Base-by-base conservation (phyloP, 768 basidiomycete species). In the Sistotremastrum suecicum region DNA sequence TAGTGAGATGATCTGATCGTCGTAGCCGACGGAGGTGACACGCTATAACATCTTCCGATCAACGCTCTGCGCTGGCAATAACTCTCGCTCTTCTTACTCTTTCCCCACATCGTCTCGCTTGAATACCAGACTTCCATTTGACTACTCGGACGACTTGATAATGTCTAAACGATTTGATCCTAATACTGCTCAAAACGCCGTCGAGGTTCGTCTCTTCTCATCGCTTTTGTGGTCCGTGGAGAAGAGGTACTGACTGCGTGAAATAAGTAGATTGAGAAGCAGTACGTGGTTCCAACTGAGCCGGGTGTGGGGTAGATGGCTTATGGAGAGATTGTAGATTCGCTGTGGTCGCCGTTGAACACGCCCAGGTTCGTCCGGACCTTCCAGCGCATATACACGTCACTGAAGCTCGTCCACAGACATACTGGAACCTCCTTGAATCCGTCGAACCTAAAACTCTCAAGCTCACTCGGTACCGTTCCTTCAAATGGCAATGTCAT, bases 331-430 rank as follows among this genome's bases (percentile, higher is more conserved):
- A 42, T 34, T 39, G 29, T 43, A 84, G 82, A 57, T 90, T 91
- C 59, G 88, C 88, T 29, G 94, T 99, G 46, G 88, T 83, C 61
- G 88, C 90, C 8, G 91, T 98, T 43, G 92, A 99, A 60, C 90
- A 98, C 53, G 88, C 92, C 39, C 88, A 94, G 71, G 90, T 87
- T 43, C 50, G 75, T 60, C n/a, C 42, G 44, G 7, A 11, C 9
- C 31, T 34, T 7, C 8, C 5, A 34, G 11, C 35, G 7, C 42
- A 39, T 38, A 6, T 40, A 32, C 32, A 34, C 45, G 35, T 46
- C 28, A 39, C 41, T 33, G n/a, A 38, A 37, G 10, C 34, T 10
- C 8, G 2, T 33, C 39, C 41, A 28, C 53, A 97, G 86, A 90
- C 90, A 5, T 97, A 97, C 65, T 94, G 91, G 83, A 91, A 89